phyloP scores from a whole-genome alignment of 2,329 filamentous ascomycete genomes.

The Aspergillus tubingensis region DNA sequence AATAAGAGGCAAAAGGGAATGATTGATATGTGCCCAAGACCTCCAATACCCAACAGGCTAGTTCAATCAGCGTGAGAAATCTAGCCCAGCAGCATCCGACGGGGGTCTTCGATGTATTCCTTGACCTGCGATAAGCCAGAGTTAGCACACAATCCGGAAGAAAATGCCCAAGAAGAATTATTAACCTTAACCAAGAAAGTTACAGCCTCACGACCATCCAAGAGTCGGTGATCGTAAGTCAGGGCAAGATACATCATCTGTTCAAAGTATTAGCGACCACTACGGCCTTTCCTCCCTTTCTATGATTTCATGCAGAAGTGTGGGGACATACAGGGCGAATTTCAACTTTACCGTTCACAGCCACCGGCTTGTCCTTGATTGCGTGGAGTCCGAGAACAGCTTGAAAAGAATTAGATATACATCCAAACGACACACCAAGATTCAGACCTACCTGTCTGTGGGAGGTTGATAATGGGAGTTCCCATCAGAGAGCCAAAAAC shows the following conservation, averaged over 20 bases:
- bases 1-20: background rate
- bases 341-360: slow-evolving; percentile 89
- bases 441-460: slow-evolving; percentile 67
- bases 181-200: slow-evolving; percentile 85
- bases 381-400: slow-evolving; percentile 90
- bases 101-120: slow-evolving; percentile 94
- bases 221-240: slow-evolving; percentile 93
- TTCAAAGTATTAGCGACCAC: slow-evolving; percentile 16
- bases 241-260: slow-evolving; percentile 98
- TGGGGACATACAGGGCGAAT: slow-evolving; percentile 68
- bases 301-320: background rate
- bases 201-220: slow-evolving; percentile 93
- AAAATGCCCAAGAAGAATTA: slow-evolving; percentile 17
- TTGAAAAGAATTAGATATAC: slow-evolving; percentile 25
- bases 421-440: background rate
- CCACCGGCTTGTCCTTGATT: slow-evolving; percentile 92
- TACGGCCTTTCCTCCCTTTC: background rate
- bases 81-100: slow-evolving; percentile 75
- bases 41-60: background rate
- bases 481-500: slow-evolving; percentile 98
- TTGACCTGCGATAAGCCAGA: slow-evolving; percentile 60
- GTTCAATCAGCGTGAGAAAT: background rate
- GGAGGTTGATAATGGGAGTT: slow-evolving; percentile 97
- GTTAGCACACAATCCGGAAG: background rate
- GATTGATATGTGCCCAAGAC: background rate